A percentile compares a stretch with the other conserved stretches of the same genome.
phyloP scores from a whole-genome alignment of 164 flowering plant species.

The Berberis thunbergii region DNA sequence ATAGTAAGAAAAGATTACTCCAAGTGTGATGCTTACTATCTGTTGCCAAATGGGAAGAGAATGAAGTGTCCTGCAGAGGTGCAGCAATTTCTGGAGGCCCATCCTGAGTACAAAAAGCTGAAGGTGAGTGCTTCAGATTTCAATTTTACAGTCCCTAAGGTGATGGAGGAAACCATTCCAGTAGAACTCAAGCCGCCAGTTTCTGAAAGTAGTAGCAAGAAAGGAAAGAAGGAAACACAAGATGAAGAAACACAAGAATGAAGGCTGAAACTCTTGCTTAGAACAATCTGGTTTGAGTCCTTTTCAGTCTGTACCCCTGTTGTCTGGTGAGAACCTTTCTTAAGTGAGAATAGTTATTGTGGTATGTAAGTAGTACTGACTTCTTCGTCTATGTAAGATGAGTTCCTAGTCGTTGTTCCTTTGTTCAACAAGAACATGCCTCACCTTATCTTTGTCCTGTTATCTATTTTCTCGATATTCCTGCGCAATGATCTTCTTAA shows the following conservation, averaged over 20 bases:
- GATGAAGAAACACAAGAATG: background rate
- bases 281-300: no score
- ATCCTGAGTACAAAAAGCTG: slow-evolving; percentile 29
- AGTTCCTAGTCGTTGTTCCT: no score
- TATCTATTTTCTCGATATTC: no score
- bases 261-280: background rate
- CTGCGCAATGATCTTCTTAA: no score
- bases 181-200: background rate
- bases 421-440: no score
- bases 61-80: slow-evolving; percentile 41
- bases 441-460: no score
- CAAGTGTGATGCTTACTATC: slow-evolving; percentile 58
- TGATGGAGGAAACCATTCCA: slow-evolving; percentile 46
- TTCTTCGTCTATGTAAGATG: no score
- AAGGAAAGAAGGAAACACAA: background rate
- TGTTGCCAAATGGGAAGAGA: slow-evolving; percentile 50
- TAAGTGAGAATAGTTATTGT: no score
- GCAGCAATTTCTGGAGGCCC: slow-evolving; percentile 34
- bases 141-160: slow-evolving; percentile 49
- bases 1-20: slow-evolving; percentile 50
- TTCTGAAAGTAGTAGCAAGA: background rate
- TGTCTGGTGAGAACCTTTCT: no score
- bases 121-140: slow-evolving; percentile 33
- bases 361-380: no score
- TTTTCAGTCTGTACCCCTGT: no score